These are phyloP conservation scores for Gymnopilus dilepis DNA, from an alignment of 768 basidiomycete genomes.

Conservation along the genomic window DNA sequence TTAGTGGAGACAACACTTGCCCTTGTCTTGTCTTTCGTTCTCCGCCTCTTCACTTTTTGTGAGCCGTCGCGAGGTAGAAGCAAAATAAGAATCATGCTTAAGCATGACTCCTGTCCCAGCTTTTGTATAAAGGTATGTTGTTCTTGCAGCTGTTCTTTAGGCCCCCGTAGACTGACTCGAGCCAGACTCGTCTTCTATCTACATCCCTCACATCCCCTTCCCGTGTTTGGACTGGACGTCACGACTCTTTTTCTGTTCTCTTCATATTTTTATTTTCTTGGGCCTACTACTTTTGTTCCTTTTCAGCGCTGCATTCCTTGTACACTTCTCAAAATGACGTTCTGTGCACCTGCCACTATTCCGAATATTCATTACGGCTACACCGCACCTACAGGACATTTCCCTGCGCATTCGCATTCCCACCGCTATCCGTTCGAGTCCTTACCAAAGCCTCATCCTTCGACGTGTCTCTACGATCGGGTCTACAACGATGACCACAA, in stretches of 20 bases:
- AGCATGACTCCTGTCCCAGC: background rate
- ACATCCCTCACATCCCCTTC: background rate
- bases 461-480: slow-evolving; percentile 13
- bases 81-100: background rate
- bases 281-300: background rate
- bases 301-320: background rate
- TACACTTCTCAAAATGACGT: slow-evolving; percentile 12
- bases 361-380: slow-evolving; percentile 17
- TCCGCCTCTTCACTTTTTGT: slow-evolving; percentile 11
- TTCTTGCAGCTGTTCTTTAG: background rate
- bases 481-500: slow-evolving; percentile 18
- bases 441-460: slow-evolving; percentile 10
- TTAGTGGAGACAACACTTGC: slow-evolving; percentile 3
- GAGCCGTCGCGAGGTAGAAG: slow-evolving; percentile 5
- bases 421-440: slow-evolving; percentile 11
- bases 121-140: slow-evolving; percentile 12
- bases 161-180: slow-evolving; percentile 8
- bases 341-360: slow-evolving; percentile 15
- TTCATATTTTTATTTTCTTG: background rate
- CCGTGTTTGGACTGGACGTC: slow-evolving; percentile 4
- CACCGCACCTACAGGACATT: background rate
- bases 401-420: background rate
- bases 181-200: slow-evolving; percentile 6
- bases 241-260: slow-evolving; percentile 3
- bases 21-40: slow-evolving; percentile 9